phyloP scores from a whole-genome alignment of 176 grass and related monocot genomes.

The Zea luxurians region DNA sequence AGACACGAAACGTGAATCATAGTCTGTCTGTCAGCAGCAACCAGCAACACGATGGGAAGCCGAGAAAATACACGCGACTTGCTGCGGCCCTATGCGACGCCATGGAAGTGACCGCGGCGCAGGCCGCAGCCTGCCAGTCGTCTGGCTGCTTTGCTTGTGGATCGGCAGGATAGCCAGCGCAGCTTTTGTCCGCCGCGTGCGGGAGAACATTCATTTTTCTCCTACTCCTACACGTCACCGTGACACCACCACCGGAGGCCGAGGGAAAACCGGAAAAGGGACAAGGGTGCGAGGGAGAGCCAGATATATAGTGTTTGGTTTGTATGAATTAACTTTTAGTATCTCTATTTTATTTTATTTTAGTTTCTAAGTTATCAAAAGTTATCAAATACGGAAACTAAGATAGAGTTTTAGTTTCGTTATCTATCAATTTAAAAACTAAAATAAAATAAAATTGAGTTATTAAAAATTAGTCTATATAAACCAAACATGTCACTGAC shows the following conservation, averaged over 20 bases:
- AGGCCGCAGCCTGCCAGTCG: neutral
- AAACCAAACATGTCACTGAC: neutral
- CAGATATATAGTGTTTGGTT: too few relatives aligned
- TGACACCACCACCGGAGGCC: neutral
- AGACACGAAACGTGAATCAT: neutral
- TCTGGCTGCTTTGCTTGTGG: neutral
- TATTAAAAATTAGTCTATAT: too few relatives aligned
- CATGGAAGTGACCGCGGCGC: neutral
- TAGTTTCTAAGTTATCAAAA: too few relatives aligned
- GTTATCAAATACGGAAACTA: too few relatives aligned
- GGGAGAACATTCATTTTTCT: neutral
- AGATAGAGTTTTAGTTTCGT: too few relatives aligned
- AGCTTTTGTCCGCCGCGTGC: slow-evolving; percentile 32
- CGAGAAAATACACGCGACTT: neutral
- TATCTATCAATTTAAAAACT: too few relatives aligned
- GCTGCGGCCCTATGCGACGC: neutral
- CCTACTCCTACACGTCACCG: neutral
- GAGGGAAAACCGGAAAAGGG: neutral
- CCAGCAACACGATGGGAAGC: neutral
- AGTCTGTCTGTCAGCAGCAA: neutral
- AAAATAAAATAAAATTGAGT: too few relatives aligned
- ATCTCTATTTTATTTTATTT: too few relatives aligned
- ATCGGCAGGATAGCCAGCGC: slow-evolving; percentile 3
- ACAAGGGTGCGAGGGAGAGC: too few relatives aligned
- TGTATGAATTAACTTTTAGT: too few relatives aligned